These are phyloP conservation scores for Manihot esculenta DNA, from an alignment of 441 rosid species.

Conservation along the genomic window DNA sequence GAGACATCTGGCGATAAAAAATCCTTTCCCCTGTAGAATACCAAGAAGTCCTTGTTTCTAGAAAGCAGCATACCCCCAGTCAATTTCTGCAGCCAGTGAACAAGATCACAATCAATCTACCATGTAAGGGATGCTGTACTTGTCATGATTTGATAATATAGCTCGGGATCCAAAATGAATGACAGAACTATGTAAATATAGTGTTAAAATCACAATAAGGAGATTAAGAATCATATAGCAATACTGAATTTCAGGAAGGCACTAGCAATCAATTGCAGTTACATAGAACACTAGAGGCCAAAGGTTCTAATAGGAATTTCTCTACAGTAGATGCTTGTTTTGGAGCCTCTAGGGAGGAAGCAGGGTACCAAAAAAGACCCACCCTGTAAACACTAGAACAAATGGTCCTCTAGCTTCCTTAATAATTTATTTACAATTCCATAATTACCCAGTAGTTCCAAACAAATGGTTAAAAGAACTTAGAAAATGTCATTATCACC, in stretches of 20 bases:
- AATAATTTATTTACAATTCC: neutral
- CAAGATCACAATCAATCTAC: conserved; percentile 21
- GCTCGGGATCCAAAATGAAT: conserved; percentile 5
- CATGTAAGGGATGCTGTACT: neutral
- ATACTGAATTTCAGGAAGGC: neutral
- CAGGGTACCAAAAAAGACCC: neutral
- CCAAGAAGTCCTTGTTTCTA: conserved; percentile 86
- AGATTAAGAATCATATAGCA: neutral
- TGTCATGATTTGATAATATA: neutral
- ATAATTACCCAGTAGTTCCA: neutral
- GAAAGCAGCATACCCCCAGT: conserved; percentile 86
- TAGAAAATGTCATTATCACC: neutral
- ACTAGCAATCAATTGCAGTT: neutral
- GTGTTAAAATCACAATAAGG: neutral
- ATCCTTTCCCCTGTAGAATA: conserved; percentile 90
- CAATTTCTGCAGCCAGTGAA: conserved; percentile 62
- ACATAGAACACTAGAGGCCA: neutral
- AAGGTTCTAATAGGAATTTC: neutral
- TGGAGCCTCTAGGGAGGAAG: neutral
- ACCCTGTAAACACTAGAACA: neutral
- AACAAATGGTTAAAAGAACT: neutral
- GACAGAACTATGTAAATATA: neutral
- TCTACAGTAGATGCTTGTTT: conserved; percentile 1
- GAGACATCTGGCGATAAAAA: conserved; percentile 75
- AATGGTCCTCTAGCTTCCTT: neutral